Percentiles rank a stretch among this genome's conserved stretches.
Evolutionary conservation across 2,329 filamentous ascomycete genomes (phyloP).

Genomic region (Cercospora canescens): DNA sequence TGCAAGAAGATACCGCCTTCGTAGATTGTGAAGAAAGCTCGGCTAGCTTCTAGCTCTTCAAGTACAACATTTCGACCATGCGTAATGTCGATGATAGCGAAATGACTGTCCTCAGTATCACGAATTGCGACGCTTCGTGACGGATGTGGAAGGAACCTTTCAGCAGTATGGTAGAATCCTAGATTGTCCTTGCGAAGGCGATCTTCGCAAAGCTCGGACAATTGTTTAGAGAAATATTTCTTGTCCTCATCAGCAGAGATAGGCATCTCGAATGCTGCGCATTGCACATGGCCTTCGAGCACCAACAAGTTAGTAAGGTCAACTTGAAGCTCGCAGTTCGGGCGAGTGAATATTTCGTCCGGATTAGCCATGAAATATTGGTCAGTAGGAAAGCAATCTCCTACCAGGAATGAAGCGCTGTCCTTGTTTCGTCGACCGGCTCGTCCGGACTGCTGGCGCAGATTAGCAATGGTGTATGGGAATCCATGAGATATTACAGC

Average conservation of each 20-base stretch:
- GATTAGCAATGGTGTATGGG: constrained; percentile 90
- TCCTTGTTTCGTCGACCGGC: constrained; percentile 92
- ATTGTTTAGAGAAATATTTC: constrained; percentile 74
- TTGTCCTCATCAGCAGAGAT: constrained; percentile 75
- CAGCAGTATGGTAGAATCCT: constrained; percentile 88
- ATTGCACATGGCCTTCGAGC: constrained; percentile 91
- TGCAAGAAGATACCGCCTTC: constrained; percentile 97
- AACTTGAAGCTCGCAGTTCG: constrained; percentile 84
- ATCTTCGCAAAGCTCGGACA: constrained; percentile 70
- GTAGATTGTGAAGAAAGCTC: constrained; percentile 95
- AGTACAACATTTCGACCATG: constrained; percentile 80
- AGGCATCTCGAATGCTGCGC: constrained; percentile 92
- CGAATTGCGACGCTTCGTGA: constrained; percentile 83
- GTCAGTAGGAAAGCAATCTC: constrained; percentile 85
- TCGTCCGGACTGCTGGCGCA: constrained; percentile 90
- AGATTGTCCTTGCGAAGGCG: constrained; percentile 71
- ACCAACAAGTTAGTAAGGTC: constrained; percentile 91
- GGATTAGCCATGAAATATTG: constrained; percentile 98
- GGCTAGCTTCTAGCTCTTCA: constrained; percentile 92
- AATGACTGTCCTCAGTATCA: constrained; percentile 87
- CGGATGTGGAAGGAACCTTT: constrained; percentile 81
- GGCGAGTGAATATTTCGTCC: constrained; percentile 87
- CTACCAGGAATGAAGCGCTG: constrained; percentile 84
- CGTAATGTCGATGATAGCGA: constrained; percentile 87
- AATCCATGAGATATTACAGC: constrained; percentile 94